Evolutionary conservation across 495 filamentous ascomycete genomes (phyloP).

Genomic region (Lichina pygmaea): DNA sequence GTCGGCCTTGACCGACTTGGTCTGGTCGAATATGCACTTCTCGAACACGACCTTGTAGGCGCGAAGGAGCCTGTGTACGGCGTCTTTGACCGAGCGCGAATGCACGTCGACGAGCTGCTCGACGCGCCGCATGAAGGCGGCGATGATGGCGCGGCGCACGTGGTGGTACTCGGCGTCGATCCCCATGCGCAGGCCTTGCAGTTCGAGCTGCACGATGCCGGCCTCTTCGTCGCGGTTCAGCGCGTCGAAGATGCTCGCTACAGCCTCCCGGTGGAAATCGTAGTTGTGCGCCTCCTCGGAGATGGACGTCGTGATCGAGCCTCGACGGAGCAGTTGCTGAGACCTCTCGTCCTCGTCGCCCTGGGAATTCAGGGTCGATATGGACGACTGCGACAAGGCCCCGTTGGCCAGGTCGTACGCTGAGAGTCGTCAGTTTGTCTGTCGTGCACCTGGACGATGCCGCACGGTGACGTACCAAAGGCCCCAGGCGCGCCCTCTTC

Average conservation of each 20-base stretch:
- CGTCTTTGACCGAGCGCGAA: conserved; percentile 21
- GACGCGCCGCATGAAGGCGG: conserved; percentile 61
- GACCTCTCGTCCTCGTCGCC: neutral
- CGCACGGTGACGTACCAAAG: neutral
- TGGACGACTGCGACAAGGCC: conserved; percentile 48
- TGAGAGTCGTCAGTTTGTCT: conserved; percentile 6
- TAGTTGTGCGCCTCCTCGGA: conserved; percentile 19
- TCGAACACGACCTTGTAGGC: conserved; percentile 29
- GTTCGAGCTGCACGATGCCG: conserved; percentile 71
- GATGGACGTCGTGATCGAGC: neutral
- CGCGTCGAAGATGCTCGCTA: conserved; percentile 57
- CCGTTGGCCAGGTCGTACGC: conserved; percentile 44
- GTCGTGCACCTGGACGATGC: too few species aligned
- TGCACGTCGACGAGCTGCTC: conserved; percentile 39
- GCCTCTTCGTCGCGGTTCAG: conserved; percentile 45
- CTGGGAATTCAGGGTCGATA: conserved; percentile 39
- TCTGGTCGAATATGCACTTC: conserved; percentile 28
- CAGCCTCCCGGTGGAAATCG: conserved; percentile 67
- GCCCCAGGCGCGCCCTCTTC: conserved; percentile 5
- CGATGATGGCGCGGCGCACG: conserved; percentile 62
- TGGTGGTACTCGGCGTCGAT: conserved; percentile 71
- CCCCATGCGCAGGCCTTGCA: conserved; percentile 67
- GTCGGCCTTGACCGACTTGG: conserved; percentile 30
- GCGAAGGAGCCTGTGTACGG: conserved; percentile 31
- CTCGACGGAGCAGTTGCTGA: too few species aligned